Evolutionary conservation across 352 stramenopile genomes (phyloP), one percentile per base, ranked within the genome.

Genomic region (Hyaloperonospora brassicae): DNA sequence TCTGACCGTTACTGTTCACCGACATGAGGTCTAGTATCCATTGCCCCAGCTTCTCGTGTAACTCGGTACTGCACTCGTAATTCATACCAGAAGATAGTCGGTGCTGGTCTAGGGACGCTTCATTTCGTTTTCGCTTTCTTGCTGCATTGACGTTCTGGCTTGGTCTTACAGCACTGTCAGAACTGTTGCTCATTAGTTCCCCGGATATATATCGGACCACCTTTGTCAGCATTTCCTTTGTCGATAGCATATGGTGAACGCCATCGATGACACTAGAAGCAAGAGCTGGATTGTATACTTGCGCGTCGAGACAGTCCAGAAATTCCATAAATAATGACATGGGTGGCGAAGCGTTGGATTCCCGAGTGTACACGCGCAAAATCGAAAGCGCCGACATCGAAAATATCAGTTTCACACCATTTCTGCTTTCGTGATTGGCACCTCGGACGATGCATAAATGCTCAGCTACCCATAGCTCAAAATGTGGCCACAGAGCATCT

Each of bases 21-120:
- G 67, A 69, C 1, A 82, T 43, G 30, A 84, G 62, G 27, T 67
- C 52, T 38, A 79, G 24, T 38, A 84, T 51, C 69, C 69, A 84
- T 43, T 30, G 38, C 5, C 62, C 61, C 46, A 84, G n/a, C 14
- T 61, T 70, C 35, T 79, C 66, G 40, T 69, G 50, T 5, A 68
- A 44, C 31, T 66, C 47, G 1, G 13, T 24, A 14, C 40, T 59
- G 13, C 57, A 56, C 17, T 64, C 31, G 22, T 38, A 52, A 46
- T 41, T 41, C 25, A 55, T 48, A 21, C 11, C 41, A n/a, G 34
- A 21, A 34, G 41, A 40, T 24, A 2, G 38, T 43, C 17, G 17
- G 17, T 55, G 45, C 14, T 8, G 42, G 36, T 27, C 30, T 17
- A 42, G 9, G 40, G n/a, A 44, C n/a, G 61, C 47, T 25, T 59